These are phyloP conservation scores for Abrus pulchellus DNA, from an alignment of 306 rosid species.

Conservation along the genomic window DNA sequence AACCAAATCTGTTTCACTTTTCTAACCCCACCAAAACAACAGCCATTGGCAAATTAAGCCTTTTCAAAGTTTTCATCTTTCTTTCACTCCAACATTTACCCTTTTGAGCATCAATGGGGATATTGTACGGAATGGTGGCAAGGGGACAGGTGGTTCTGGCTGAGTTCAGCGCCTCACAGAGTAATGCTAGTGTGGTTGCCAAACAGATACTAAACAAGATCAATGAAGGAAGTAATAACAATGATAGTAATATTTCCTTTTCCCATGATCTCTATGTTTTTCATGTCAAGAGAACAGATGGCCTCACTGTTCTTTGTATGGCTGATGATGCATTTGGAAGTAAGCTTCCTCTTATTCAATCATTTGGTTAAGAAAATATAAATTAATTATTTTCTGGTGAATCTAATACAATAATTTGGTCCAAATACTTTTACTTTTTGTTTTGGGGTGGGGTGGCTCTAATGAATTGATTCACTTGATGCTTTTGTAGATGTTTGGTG, in stretches of 20 bases:
- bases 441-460: neutral
- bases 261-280: slow-evolving; percentile 70
- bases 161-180: slow-evolving; percentile 58
- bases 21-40: slow-evolving; percentile 26
- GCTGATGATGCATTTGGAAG: slow-evolving; percentile 70
- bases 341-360: slow-evolving; percentile 29
- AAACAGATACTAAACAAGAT: slow-evolving; percentile 58
- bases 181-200: slow-evolving; percentile 62
- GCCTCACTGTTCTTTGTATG: slow-evolving; percentile 73
- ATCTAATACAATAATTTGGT: slow-evolving; percentile 8
- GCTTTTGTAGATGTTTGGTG: neutral
- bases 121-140: slow-evolving; percentile 66
- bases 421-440: neutral
- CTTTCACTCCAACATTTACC: neutral
- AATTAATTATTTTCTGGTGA: neutral
- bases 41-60: neutral
- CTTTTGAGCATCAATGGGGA: slow-evolving; percentile 55
- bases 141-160: slow-evolving; percentile 63
- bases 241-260: slow-evolving; percentile 60
- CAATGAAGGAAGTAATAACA: slow-evolving; percentile 33
- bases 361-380: neutral
- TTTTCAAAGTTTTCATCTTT: neutral
- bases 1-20: slow-evolving; percentile 23
- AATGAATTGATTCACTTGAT: neutral
- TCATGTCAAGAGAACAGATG: slow-evolving; percentile 65